These are phyloP conservation scores for Zymoseptoria crescenta DNA, from an alignment of 2,329 filamentous ascomycete species.

Conservation along the genomic window DNA sequence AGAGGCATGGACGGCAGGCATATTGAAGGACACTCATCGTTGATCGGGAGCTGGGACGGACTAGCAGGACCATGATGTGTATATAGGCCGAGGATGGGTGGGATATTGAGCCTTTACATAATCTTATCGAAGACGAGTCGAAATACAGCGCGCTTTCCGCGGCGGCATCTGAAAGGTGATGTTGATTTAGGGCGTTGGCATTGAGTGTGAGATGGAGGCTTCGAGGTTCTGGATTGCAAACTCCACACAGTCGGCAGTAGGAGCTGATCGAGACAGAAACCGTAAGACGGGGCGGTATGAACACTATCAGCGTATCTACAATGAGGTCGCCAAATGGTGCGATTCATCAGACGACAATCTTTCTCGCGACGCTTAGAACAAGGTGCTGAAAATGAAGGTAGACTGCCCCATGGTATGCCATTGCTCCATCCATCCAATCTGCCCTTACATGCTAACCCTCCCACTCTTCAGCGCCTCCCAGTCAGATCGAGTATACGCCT, in stretches of 20 bases:
- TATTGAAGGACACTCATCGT: not conserved
- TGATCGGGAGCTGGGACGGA: not conserved
- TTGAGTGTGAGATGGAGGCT: not conserved
- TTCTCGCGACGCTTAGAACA: no score
- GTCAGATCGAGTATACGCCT: conserved; percentile 56
- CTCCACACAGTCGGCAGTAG: no score
- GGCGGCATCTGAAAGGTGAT: not conserved
- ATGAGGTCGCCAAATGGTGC: no score
- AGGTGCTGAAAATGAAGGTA: no score
- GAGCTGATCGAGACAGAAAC: no score
- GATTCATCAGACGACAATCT: no score
- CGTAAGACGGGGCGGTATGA: no score
- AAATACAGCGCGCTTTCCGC: not conserved
- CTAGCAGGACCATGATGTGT: not conserved
- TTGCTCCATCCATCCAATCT: not conserved
- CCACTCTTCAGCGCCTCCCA: conserved; percentile 63
- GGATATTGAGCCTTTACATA: not conserved
- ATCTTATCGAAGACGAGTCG: not conserved
- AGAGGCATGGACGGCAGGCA: not conserved
- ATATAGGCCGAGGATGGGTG: not conserved
- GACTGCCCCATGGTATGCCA: no score
- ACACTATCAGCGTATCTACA: no score
- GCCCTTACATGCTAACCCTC: conserved; percentile 43
- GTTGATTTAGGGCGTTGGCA: not conserved
- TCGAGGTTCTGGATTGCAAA: no score